Evolutionary conservation across 2,329 filamentous ascomycete species (phyloP), one percentile per base, ranked within the genome.

Genomic region (Aphanoascus verrucosus): DNA sequence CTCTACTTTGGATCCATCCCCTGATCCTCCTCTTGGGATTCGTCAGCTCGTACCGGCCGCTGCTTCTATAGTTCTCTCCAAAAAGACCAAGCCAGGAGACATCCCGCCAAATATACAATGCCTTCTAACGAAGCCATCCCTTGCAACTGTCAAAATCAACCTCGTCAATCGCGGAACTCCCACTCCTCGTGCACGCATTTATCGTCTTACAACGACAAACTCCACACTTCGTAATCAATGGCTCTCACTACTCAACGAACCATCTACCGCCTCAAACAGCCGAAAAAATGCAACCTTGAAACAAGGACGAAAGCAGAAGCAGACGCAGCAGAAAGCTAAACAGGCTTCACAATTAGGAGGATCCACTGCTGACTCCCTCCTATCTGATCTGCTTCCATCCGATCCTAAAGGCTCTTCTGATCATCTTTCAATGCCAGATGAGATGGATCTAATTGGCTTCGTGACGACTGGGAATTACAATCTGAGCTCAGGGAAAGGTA

Each of bases 381-480:
- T 38, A 19, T 72, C 72, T 54, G 74, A 76, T 14, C 71, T 82
- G 14, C 64, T 78, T 6, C 68, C 70, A 32, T 68, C 69, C 15
- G 71, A 71, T 14, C 69, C 69, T 20, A 63, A 63, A 35, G 60
- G 64, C 3, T 62, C 64, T 11, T 73, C 68, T 56, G 65, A 65
- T 53, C 49, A 69, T 64, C 64, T 72, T 4, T 68, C 82, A 0
- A 81, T 89, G n/a, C 91, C 91, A 0, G 75, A 76, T 8, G 82
- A 82, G 57, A 75, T 79, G 19, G 86, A 96, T 65, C 74, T 97
- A 11, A 80, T 97, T 49, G 93, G 93, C 0, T 98, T 94, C 65
- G 83, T 96, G 20, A 96, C 89, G 1, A 85, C 85, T 1, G 93
- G 91, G 0, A 84, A 86, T 49, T 95, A 85, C 66, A 89, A 85